phyloP scores from a whole-genome alignment of 768 basidiomycete species.

The Cubamyces sp. region DNA sequence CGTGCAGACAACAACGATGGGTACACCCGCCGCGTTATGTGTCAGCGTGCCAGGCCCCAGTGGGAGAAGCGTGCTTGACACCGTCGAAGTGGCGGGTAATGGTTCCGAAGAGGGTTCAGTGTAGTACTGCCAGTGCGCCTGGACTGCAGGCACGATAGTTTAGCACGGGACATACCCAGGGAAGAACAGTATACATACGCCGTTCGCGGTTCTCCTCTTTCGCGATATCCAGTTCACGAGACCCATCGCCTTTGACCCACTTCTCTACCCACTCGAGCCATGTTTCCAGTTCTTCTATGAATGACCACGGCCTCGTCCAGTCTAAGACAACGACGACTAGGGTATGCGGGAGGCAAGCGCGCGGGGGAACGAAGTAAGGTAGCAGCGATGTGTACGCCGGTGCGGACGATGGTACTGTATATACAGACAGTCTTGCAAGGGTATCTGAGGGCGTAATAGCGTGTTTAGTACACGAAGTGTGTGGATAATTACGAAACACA shows the following conservation, averaged over 20 bases:
- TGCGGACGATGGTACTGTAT: constrained; percentile 86
- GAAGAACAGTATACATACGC: constrained; percentile 47
- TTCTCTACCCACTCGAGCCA: constrained; percentile 89
- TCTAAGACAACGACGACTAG: constrained; percentile 86
- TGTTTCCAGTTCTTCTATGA: constrained; percentile 78
- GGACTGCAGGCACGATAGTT: constrained; percentile 55
- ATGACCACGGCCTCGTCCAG: constrained; percentile 95
- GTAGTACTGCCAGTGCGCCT: constrained; percentile 89
- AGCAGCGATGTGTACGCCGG: constrained; percentile 70
- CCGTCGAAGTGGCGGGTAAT: constrained; percentile 60
- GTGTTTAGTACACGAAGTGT: constrained; percentile 6
- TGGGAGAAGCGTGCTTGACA: constrained; percentile 75
- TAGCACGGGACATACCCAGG: constrained; percentile 5
- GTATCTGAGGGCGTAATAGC: constrained; percentile 58
- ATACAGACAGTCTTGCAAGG: constrained; percentile 86
- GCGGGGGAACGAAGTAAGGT: constrained; percentile 79
- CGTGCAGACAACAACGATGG: constrained; percentile 88
- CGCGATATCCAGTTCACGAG: constrained; percentile 72
- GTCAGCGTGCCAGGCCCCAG: constrained; percentile 85
- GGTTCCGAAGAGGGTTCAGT: constrained; percentile 76
- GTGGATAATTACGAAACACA: constrained; percentile 37
- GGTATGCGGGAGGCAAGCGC: constrained; percentile 66
- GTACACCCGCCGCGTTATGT: constrained; percentile 84
- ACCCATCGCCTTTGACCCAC: constrained; percentile 73
- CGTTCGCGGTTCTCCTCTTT: constrained; percentile 84